Conservation (phyloP, 176 grass and related monocot genomes). For the Cenchrus americanus region DNA sequence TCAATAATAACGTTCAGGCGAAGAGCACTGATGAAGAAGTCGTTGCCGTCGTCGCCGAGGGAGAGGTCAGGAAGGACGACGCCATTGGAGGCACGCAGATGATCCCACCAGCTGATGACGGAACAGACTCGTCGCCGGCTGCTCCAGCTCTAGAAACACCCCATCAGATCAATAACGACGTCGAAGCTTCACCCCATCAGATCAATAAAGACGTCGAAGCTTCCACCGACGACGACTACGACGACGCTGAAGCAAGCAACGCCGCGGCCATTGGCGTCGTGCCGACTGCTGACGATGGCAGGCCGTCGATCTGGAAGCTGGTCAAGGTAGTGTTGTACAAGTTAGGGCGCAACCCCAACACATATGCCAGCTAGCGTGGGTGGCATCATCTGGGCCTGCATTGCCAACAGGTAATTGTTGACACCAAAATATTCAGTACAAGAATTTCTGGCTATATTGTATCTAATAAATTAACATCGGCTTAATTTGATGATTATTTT, state of each 20-base stretch:
- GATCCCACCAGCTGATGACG: no score
- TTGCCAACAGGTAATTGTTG: conserved; percentile 44
- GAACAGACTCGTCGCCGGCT: neutral
- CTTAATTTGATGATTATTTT: no score
- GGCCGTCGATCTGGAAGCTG: conserved; percentile 56
- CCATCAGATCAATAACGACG: neutral
- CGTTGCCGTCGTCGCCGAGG: no score
- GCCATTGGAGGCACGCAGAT: no score
- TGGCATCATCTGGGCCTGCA: conserved; percentile 67
- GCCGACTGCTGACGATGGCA: neutral
- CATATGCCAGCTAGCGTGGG: conserved; percentile 67
- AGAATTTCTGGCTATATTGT: no score
- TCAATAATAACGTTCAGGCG: no score
- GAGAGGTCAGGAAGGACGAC: no score
- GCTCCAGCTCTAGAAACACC: neutral
- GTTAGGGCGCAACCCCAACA: conserved; percentile 71
- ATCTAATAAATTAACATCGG: no score
- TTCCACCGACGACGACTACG: neutral
- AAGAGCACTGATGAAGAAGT: no score
- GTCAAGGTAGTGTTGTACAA: conserved; percentile 74
- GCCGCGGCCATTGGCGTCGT: no score
- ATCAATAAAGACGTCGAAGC: conserved; percentile 8
- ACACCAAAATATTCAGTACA: no score
- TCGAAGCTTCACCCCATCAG: neutral
- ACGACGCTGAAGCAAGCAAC: neutral